Evolutionary conservation across 768 basidiomycete genomes (phyloP), one percentile per base, ranked within the genome.

Genomic region (Podaxis mareebaensis): DNA sequence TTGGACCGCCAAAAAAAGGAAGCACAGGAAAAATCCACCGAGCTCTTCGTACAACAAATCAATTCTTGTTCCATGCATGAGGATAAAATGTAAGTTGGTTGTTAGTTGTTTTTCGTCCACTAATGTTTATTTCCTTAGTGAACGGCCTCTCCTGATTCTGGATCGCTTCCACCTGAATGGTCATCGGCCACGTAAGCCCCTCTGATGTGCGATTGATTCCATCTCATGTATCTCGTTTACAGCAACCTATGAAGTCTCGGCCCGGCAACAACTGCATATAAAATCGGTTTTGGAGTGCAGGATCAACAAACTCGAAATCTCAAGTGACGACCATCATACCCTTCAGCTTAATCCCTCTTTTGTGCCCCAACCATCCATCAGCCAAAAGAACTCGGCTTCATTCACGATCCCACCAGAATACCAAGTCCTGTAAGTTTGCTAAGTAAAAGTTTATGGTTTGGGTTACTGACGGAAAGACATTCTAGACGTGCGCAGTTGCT

Each of bases 401-500:
- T 81, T 70, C 66, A 66, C 56, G n/a, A 63, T 68, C 15, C 67
- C 65, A 33, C 63, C 62, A 4, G 66, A 67, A 33, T 56, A 67
- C 56, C 62, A 51, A 7, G 71, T 82, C 20, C 26, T 76, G 80
- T 81, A 67, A 66, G 76, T 64, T 20, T n/a, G 13, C n/a, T 6
- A 24, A 33, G 26, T 24, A 5, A 57, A n/a, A 4, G 1, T 17
- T 30, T 36, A 15, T 17, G 28, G 49, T 26, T 15, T 12, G 13
- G 59, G 64, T 54, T 58, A 36, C 54, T 51, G 48, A 51, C 24
- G 11, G 48, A 22, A 54, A 24, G 42, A 44, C 28, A 61, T 22
- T 5, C 26, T 53, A 75, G 73, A 3, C 68, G 70, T 66, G 63
- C 67, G 0, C 83, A 84, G 61, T 66, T 85, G 0, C 73, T 85